These are phyloP conservation scores for Canavalia gladiata DNA, from an alignment of 306 rosid genomes.

Conservation along the genomic window DNA sequence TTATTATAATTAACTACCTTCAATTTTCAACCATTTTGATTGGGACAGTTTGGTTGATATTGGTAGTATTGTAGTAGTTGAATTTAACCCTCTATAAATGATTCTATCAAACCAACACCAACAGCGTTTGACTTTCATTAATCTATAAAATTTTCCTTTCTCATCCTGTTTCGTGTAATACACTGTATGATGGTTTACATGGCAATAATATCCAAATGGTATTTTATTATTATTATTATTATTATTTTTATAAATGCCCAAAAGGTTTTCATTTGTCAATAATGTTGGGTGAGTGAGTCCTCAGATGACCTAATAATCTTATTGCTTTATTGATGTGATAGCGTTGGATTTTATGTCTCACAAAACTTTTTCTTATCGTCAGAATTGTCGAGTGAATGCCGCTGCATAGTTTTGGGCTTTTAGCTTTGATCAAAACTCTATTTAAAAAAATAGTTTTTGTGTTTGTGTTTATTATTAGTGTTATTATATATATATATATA, in stretches of 20 bases:
- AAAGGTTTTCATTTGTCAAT: background rate
- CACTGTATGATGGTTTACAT: background rate
- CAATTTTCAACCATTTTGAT: slow-evolving; percentile 41
- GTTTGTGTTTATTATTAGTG: background rate
- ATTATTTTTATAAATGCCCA: background rate
- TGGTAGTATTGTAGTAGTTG: slow-evolving; percentile 39
- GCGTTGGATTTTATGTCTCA: background rate
- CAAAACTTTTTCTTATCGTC: background rate
- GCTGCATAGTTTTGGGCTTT: background rate
- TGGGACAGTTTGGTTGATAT: slow-evolving; percentile 38
- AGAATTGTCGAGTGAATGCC: background rate
- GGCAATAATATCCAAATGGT: background rate
- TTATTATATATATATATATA: too few species aligned
- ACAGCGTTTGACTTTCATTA: slow-evolving; percentile 41
- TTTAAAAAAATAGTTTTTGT: background rate
- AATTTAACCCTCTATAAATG: slow-evolving; percentile 41
- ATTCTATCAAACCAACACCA: slow-evolving; percentile 41
- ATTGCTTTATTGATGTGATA: background rate
- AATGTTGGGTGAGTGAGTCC: background rate
- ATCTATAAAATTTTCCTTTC: background rate
- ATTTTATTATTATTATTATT: background rate
- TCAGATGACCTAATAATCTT: background rate
- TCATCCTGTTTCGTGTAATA: background rate
- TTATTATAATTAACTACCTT: slow-evolving; percentile 12
- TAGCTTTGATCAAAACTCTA: background rate